Evolutionary conservation across 345 rosid species (phyloP).

Genomic region (Salix arbutifolia): DNA sequence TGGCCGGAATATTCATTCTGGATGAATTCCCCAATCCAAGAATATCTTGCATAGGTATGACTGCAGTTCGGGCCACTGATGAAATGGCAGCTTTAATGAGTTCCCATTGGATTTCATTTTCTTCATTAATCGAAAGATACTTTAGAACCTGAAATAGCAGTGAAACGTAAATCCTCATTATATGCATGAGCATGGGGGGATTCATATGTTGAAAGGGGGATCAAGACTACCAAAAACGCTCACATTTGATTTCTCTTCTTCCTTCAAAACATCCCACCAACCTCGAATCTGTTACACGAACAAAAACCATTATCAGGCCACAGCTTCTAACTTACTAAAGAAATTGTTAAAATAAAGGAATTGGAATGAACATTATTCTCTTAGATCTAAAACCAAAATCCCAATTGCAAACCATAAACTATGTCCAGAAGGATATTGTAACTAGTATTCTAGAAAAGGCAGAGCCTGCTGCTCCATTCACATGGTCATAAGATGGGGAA

Average conservation of each 20-base stretch:
- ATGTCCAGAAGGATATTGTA: too few relatives aligned
- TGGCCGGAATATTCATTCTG: slow-evolving; percentile 90
- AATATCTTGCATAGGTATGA: slow-evolving; percentile 88
- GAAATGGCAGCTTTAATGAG: slow-evolving; percentile 58
- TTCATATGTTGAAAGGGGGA: neutral
- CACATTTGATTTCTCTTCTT: slow-evolving; percentile 67
- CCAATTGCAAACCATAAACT: neutral
- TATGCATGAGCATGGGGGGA: neutral
- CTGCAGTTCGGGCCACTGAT: slow-evolving; percentile 68
- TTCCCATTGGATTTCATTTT: slow-evolving; percentile 58
- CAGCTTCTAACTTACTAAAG: neutral
- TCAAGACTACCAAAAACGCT: slow-evolving; percentile 21
- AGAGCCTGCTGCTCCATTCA: neutral
- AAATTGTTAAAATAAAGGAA: neutral
- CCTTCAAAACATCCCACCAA: slow-evolving; percentile 72
- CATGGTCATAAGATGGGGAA: neutral
- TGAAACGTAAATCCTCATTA: neutral
- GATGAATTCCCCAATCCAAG: slow-evolving; percentile 76
- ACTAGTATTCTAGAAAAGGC: too few relatives aligned
- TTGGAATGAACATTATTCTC: neutral
- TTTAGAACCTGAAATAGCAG: slow-evolving; percentile 46
- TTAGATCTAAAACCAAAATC: neutral
- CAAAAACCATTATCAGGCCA: slow-evolving; percentile 5
- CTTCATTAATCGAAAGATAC: slow-evolving; percentile 55
- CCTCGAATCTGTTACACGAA: slow-evolving; percentile 51